A percentile compares a stretch with the other conserved stretches of the same genome.
Evolutionary conservation across 345 rosid genomes (phyloP).

Genomic region (Lenwebbia sp.): DNA sequence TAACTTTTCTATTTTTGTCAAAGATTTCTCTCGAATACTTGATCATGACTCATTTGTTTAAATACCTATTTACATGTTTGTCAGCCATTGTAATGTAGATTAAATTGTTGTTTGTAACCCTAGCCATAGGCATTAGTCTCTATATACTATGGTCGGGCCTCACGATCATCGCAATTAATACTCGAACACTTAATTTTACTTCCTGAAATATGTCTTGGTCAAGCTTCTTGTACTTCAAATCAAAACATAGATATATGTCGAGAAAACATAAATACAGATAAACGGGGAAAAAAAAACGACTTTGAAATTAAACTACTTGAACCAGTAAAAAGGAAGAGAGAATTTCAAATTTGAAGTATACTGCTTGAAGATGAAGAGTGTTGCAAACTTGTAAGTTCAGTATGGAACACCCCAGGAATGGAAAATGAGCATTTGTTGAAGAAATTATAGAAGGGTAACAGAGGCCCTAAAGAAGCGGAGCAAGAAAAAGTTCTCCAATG

Average conservation of each 20-base stretch:
- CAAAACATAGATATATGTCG: neutral
- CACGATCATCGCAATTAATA: neutral
- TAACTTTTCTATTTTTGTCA: neutral
- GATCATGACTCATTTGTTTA: neutral
- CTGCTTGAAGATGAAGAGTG: neutral
- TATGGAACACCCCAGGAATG: neutral
- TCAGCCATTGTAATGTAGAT: neutral
- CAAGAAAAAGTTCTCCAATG: neutral
- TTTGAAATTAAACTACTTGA: neutral
- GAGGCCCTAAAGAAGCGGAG: neutral
- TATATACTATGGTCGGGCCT: neutral
- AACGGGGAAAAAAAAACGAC: neutral
- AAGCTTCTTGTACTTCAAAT: neutral
- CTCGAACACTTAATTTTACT: neutral
- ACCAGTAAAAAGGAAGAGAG: neutral
- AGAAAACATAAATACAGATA: neutral
- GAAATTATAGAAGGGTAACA: neutral
- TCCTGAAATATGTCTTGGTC: neutral
- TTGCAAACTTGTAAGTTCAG: neutral
- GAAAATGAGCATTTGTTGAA: neutral
- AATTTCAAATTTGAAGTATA: neutral
- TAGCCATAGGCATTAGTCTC: neutral
- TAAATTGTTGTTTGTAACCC: neutral
- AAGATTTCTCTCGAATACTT: neutral
- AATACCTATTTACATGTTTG: neutral